A percentile compares a stretch with the other conserved stretches of the same genome.
These are phyloP conservation scores for Neonectria ditissima DNA, from an alignment of 2,329 filamentous ascomycete genomes.

Conservation along the genomic window DNA sequence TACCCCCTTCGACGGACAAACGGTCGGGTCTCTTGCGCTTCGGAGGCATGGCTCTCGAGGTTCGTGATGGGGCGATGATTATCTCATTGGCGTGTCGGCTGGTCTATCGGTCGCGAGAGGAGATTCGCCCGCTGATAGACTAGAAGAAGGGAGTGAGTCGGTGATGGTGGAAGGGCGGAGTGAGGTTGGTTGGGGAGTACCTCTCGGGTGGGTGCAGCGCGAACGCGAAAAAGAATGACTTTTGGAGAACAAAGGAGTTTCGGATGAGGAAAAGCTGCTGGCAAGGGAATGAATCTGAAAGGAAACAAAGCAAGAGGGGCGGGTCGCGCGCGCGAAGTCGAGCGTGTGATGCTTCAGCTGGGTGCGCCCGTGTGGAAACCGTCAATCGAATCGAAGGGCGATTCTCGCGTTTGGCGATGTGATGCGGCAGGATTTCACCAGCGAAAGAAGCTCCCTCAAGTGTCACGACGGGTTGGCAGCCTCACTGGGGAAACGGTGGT, in stretches of 20 bases:
- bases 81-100: slow-evolving; percentile 50
- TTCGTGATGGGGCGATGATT: slow-evolving; percentile 37
- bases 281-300: slow-evolving; percentile 42
- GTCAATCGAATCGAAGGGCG: slow-evolving; percentile 29
- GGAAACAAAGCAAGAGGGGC: slow-evolving; percentile 17
- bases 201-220: slow-evolving; percentile 28
- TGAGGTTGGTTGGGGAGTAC: slow-evolving; percentile 24
- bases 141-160: slow-evolving; percentile 36
- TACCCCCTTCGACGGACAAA: slow-evolving; percentile 59
- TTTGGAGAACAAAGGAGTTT: slow-evolving; percentile 43
- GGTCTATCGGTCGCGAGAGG: slow-evolving; percentile 14
- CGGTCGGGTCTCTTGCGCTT: slow-evolving; percentile 71
- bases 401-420: slow-evolving; percentile 41
- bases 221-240: slow-evolving; percentile 41
- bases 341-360: slow-evolving; percentile 13
- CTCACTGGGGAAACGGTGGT: slow-evolving; percentile 41
- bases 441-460: slow-evolving; percentile 37
- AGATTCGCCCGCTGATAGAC: slow-evolving; percentile 17
- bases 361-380: slow-evolving; percentile 25
- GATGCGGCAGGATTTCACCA: slow-evolving; percentile 27
- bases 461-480: slow-evolving; percentile 44
- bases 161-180: slow-evolving; percentile 19
- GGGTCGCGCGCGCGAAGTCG: slow-evolving; percentile 12
- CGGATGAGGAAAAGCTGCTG: slow-evolving; percentile 32
- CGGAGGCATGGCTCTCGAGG: slow-evolving; percentile 61